phyloP scores from a whole-genome alignment of 768 basidiomycete species.

The Pulveroboletus ravenelii region DNA sequence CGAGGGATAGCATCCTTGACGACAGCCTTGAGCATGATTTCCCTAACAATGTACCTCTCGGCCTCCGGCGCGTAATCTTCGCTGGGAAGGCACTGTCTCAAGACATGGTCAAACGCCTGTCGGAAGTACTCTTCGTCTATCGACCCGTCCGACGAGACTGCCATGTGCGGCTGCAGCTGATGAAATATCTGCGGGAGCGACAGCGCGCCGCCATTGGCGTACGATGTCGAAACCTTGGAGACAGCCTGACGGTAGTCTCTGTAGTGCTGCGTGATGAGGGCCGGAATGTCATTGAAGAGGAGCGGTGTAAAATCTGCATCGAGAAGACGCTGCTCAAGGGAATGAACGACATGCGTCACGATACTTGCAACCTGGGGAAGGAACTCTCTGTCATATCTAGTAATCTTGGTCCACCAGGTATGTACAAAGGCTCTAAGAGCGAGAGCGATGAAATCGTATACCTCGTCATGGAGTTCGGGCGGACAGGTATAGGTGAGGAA shows the following conservation, averaged over 20 bases:
- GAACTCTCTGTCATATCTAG: constrained; percentile 79
- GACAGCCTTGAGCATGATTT: constrained; percentile 76
- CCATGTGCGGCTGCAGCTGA: constrained; percentile 80
- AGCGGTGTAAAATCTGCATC: constrained; percentile 56
- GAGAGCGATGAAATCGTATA: constrained; percentile 75
- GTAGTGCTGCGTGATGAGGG: constrained; percentile 70
- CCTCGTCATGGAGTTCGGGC: constrained; percentile 51
- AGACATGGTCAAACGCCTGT: constrained; percentile 70
- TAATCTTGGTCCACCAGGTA: constrained; percentile 83
- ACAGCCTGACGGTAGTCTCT: constrained; percentile 69
- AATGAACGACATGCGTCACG: constrained; percentile 52
- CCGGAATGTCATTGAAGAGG: constrained; percentile 57
- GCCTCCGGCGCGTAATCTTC: constrained; percentile 70
- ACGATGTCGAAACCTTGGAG: constrained; percentile 60
- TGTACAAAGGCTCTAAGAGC: constrained; percentile 72
- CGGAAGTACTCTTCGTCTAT: constrained; percentile 76
- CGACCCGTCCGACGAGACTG: constrained; percentile 58
- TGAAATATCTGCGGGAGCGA: constrained; percentile 70
- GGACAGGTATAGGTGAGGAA: constrained; percentile 41
- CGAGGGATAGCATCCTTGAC: constrained; percentile 63
- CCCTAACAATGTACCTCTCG: constrained; percentile 80
- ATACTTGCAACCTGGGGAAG: constrained; percentile 65
- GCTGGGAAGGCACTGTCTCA: constrained; percentile 66
- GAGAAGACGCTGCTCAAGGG: constrained; percentile 54
- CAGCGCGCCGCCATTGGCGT: constrained; percentile 62